phyloP scores from a whole-genome alignment of 2,329 filamentous ascomycete genomes.

The Ophiosphaerella narmari region DNA sequence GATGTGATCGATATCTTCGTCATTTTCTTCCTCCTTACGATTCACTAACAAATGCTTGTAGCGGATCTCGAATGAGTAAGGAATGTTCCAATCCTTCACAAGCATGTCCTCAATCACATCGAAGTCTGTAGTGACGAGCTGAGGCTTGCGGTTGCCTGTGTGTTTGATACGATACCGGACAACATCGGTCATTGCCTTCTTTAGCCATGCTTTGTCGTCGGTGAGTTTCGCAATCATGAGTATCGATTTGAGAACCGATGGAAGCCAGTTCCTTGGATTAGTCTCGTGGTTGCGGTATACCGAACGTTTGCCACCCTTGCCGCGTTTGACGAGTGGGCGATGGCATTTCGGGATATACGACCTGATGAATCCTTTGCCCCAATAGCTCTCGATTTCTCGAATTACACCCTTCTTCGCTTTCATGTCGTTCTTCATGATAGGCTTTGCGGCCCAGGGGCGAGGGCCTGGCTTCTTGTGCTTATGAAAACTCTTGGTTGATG shows the following conservation, averaged over 20 bases:
- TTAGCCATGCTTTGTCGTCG: constrained; percentile 24
- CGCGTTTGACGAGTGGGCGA: constrained; percentile 31
- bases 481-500: neutral
- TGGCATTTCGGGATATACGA: constrained; percentile 36
- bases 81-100: constrained; percentile 27
- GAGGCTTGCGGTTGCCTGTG: constrained; percentile 39
- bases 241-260: constrained; percentile 32
- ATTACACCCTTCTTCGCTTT: constrained; percentile 29
- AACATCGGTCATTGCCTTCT: constrained; percentile 31
- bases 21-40: constrained; percentile 18
- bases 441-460: constrained; percentile 16
- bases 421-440: constrained; percentile 33
- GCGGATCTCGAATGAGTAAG: constrained; percentile 29
- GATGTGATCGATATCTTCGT: constrained; percentile 31
- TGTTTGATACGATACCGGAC: constrained; percentile 37
- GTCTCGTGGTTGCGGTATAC: constrained; percentile 26
- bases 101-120: constrained; percentile 42
- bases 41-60: constrained; percentile 39
- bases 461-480: constrained; percentile 25
- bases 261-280: constrained; percentile 37
- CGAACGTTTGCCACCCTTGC: constrained; percentile 18
- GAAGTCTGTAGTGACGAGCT: constrained; percentile 39
- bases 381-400: constrained; percentile 30
- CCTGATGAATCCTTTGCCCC: constrained; percentile 35
- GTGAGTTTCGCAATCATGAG: constrained; percentile 31